Percentiles rank a stretch among this genome's conserved stretches.
Evolutionary conservation across 2,329 filamentous ascomycete genomes (phyloP).

Genomic region (Monilinia laxa): DNA sequence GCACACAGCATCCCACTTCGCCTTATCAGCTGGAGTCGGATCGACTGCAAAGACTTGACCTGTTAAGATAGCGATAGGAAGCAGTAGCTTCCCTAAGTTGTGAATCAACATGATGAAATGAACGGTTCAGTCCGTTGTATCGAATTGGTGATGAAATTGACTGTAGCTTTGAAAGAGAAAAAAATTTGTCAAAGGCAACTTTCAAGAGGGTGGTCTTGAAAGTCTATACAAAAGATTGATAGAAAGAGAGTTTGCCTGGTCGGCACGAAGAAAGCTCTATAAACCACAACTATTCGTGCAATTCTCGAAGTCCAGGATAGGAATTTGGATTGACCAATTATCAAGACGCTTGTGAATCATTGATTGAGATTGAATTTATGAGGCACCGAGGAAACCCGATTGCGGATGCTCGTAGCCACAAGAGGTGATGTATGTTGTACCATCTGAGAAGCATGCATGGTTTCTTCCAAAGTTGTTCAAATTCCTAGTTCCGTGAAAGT

Average conservation of each 20-base stretch:
- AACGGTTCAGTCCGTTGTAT: neutral
- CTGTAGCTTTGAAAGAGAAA: neutral
- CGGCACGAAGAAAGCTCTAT: constrained; percentile 4
- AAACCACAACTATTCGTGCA: neutral
- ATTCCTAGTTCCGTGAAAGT: neutral
- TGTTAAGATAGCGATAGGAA: constrained; percentile 8
- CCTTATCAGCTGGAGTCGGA: constrained; percentile 14
- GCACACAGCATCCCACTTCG: constrained; percentile 14
- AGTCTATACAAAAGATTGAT: constrained; percentile 12
- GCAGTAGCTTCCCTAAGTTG: neutral
- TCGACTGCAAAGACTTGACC: constrained; percentile 10
- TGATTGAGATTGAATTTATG: neutral
- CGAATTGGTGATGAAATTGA: neutral
- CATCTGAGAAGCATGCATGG: neutral
- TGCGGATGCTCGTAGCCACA: neutral
- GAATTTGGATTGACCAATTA: neutral
- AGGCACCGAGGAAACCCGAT: neutral
- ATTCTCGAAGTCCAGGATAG: neutral
- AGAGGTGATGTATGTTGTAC: neutral
- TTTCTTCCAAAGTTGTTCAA: neutral
- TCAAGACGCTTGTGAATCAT: neutral
- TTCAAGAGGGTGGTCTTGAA: neutral
- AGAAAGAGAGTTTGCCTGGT: neutral
- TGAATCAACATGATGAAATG: constrained; percentile 9
- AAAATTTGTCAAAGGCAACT: constrained; percentile 7